Evolutionary conservation across 108 stramenopile genomes (phyloP).

Genomic region (Skeletonema grethae): DNA sequence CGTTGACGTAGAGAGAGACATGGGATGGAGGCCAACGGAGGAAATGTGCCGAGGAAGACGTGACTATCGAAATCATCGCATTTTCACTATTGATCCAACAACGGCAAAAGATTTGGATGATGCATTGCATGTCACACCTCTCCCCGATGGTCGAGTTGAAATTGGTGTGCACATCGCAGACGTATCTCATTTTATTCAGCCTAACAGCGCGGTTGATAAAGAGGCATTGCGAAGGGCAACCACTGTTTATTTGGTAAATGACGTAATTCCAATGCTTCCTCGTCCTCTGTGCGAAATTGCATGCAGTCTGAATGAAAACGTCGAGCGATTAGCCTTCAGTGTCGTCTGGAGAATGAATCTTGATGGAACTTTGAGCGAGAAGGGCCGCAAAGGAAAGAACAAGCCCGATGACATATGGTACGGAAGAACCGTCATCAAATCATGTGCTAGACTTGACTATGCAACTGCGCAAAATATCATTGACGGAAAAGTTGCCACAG

Average conservation of each 20-base stretch:
- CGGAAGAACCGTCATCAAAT: constrained; percentile 92
- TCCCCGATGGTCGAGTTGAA: constrained; percentile 80
- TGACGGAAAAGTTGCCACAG: constrained; percentile 72
- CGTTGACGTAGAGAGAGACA: constrained; percentile 33
- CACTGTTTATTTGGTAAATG: constrained; percentile 95
- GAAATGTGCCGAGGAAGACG: constrained; percentile 71
- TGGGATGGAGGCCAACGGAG: constrained; percentile 85
- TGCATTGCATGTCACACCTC: constrained; percentile 83
- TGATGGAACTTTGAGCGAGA: constrained; percentile 82
- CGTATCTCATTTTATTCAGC: constrained; percentile 91
- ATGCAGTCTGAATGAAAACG: constrained; percentile 94
- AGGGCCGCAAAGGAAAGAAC: constrained; percentile 43
- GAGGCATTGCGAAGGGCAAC: constrained; percentile 93
- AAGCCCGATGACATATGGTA: constrained; percentile 77
- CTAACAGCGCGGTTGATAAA: constrained; percentile 80
- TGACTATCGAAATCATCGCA: constrained; percentile 78
- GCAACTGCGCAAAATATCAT: constrained; percentile 95
- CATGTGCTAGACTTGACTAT: constrained; percentile 95
- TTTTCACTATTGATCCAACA: constrained; percentile 96
- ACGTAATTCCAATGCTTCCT: constrained; percentile 92
- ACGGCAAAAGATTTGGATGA: constrained; percentile 96
- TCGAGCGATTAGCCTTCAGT: constrained; percentile 93
- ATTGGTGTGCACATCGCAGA: constrained; percentile 98
- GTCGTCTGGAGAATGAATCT: constrained; percentile 94
- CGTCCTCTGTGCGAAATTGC: constrained; percentile 91